Conservation (phyloP, 2,329 filamentous ascomycete genomes). For the Aspergillus vadensis region DNA sequence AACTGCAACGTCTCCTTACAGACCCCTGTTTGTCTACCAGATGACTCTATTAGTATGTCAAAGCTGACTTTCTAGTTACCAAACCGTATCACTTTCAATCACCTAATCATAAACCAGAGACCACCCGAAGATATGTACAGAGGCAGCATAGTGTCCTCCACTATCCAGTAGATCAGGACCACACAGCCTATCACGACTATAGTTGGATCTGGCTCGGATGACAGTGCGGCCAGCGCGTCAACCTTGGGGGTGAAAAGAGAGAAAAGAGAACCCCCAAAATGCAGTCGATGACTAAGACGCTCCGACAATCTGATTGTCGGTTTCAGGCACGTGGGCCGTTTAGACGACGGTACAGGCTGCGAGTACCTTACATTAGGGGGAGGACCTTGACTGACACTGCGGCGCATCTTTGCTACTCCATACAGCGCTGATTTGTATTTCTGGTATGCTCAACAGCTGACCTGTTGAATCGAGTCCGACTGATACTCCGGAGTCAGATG, state of each 20-base stretch:
- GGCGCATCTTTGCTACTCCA: not conserved
- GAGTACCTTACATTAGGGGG: conserved; percentile 6
- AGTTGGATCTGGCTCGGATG: not conserved
- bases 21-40: not conserved
- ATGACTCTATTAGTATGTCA: not conserved
- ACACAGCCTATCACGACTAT: not conserved
- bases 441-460: not conserved
- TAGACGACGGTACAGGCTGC: conserved; percentile 11
- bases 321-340: conserved; percentile 13
- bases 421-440: not conserved
- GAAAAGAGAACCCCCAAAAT: not conserved
- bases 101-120: not conserved
- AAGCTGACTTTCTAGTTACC: not conserved
- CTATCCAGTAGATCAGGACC: not conserved
- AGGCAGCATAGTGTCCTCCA: not conserved
- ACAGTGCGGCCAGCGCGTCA: not conserved
- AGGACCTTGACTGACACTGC: conserved; percentile 1
- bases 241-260: not conserved
- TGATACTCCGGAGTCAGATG: not conserved
- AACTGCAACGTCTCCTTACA: not conserved
- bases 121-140: not conserved
- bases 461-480: not conserved
- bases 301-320: conserved; percentile 1
- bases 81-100: not conserved
- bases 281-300: not conserved